Evolutionary conservation across 2,329 filamentous ascomycete species (phyloP).

Genomic region (Phoma sp.): DNA sequence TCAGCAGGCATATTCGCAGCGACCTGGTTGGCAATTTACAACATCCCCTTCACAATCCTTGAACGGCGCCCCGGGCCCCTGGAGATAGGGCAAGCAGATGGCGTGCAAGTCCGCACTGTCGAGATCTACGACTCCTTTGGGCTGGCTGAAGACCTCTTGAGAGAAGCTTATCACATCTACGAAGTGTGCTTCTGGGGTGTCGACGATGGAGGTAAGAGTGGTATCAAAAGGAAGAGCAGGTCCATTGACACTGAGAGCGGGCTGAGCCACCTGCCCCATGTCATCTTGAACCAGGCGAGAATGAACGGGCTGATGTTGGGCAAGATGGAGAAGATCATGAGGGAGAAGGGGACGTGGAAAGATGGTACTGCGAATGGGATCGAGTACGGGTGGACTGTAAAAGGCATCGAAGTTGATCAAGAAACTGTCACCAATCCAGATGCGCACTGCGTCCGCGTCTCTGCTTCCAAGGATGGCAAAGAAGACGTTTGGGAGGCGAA

Average conservation of each 20-base stretch:
- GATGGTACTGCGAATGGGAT: conserved; percentile 49
- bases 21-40: conserved; percentile 66
- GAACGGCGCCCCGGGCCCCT: conserved; percentile 65
- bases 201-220: conserved; percentile 33
- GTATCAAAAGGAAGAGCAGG: conserved; percentile 53
- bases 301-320: conserved; percentile 68
- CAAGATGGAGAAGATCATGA: conserved; percentile 54
- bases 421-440: conserved; percentile 40
- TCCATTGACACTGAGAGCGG: conserved; percentile 66
- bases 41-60: conserved; percentile 64
- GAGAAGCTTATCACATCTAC: conserved; percentile 71
- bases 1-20: conserved; percentile 69
- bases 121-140: conserved; percentile 79
- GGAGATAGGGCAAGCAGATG: conserved; percentile 68
- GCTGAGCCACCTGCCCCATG: conserved; percentile 69
- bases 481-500: conserved; percentile 46
- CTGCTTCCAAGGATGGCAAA: conserved; percentile 40
- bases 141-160: conserved; percentile 67
- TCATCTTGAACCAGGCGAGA: conserved; percentile 74
- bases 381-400: conserved; percentile 64
- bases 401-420: conserved; percentile 59
- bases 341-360: conserved; percentile 36
- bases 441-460: conserved; percentile 43
- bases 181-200: conserved; percentile 63
- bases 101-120: conserved; percentile 70